Base-by-base conservation (phyloP, 495 filamentous ascomycete species). In the Trichoderma erinaceum region DNA sequence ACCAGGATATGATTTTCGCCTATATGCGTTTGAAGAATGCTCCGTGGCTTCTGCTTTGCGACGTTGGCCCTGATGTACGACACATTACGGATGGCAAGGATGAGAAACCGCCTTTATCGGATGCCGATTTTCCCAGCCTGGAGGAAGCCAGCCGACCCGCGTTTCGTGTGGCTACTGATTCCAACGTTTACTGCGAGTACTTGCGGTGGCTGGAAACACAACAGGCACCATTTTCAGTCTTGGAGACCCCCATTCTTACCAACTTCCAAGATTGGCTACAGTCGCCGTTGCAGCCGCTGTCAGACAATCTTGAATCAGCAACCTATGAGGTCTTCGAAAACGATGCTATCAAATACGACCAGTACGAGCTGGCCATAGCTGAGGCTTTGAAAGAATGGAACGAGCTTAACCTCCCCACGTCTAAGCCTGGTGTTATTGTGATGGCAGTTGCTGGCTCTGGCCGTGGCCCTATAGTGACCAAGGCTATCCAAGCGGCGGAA, bases 291-390 rank as follows among this genome's bases (percentile, higher is more conserved):
- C 96, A 99, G 73, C 95, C 95, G 0, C 83, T 99, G 23, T 91
- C 95, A 0, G 95, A 98, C 77, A 98, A 99, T 70, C 84, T 99
- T 29, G 95, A 99, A 74, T 95, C 91, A 63, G 90, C 96, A 66
- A 99, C 95, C 1, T 99, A 99, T 75, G 95, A 99, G 76, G 93
- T 98, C 11, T 99, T 99, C 73, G 95, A 99, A 76, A 96, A 95
- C 70, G 96, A 98, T 68, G 95, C 95, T 0, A 88, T 98, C 75
- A 99, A 99, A 77, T 99, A 99, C 75, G 89, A 93, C 65, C 93
- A 92, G 82, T 99, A 99, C 75, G 92, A 97, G 75, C 78, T 82
- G 21, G 95, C 95, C 46, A 92, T 97, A 65, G 82, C 84, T 1
- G 84, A 89, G 68, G 94, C 95, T 0, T 84, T 99, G 69, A 79